Conservation (phyloP, 23 red algal species). For the Gracilariopsis chorda region DNA sequence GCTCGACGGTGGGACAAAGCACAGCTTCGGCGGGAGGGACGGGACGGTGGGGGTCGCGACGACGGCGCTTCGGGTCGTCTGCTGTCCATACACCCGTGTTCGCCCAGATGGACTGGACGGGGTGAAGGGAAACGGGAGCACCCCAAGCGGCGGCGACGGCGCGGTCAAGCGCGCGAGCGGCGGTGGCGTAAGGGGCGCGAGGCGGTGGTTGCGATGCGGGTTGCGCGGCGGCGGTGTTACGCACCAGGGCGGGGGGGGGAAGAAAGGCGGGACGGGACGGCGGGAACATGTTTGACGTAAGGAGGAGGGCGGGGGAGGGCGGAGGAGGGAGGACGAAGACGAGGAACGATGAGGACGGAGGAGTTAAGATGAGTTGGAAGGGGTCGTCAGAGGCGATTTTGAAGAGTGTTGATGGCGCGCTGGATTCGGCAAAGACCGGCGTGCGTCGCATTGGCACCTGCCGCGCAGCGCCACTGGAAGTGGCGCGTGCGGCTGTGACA, state of each 20-base stretch:
- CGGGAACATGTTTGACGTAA: not conserved
- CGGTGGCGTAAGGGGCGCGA: constrained; percentile 16
- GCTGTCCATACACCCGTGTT: constrained; percentile 2
- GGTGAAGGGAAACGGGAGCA: constrained; percentile 1
- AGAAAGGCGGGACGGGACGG: constrained; percentile 8
- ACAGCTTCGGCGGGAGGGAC: constrained; percentile 1
- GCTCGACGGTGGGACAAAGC: not conserved
- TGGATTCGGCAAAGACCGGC: no score
- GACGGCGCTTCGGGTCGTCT: constrained; percentile 6
- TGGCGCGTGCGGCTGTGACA: no score
- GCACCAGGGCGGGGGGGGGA: constrained; percentile 49
- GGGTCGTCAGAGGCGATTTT: no score
- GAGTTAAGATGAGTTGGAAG: no score
- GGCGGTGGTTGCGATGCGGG: constrained; percentile 14
- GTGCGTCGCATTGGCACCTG: no score
- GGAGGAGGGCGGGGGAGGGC: not conserved
- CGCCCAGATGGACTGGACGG: constrained; percentile 7
- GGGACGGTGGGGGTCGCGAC: not conserved
- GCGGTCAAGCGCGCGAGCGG: constrained; percentile 57
- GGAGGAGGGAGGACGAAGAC: not conserved
- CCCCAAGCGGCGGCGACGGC: constrained; percentile 60
- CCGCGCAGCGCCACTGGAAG: no score
- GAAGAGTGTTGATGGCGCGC: no score
- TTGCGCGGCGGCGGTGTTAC: constrained; percentile 7
- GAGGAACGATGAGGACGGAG: no score